Percentiles rank a stretch among this genome's conserved stretches.
Conservation (phyloP, 106 monocot species). For the Allium sativum region DNA sequence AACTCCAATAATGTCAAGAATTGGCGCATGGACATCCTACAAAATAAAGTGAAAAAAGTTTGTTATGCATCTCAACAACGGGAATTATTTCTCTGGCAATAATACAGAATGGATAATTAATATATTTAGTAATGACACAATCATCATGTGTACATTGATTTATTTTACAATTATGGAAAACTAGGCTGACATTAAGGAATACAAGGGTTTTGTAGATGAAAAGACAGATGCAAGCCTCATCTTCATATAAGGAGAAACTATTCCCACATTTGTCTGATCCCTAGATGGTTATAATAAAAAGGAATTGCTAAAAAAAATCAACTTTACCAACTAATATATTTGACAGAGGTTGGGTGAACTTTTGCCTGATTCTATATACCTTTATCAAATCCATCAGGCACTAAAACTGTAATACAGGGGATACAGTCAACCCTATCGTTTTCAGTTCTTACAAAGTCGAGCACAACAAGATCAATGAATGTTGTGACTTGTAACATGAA, state of each 20-base stretch:
- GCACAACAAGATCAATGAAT: slow-evolving; percentile 69
- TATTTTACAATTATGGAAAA: not conserved
- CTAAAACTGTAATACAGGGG: slow-evolving; percentile 58
- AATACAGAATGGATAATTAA: too few relatives aligned
- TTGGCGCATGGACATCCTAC: slow-evolving; percentile 72
- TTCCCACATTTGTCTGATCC: slow-evolving; percentile 24
- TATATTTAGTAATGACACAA: not conserved
- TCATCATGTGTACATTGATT: not conserved
- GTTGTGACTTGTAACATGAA: slow-evolving; percentile 90
- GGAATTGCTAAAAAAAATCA: too few relatives aligned
- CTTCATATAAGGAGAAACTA: slow-evolving; percentile 84
- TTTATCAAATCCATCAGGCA: slow-evolving; percentile 19
- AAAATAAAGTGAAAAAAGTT: slow-evolving; percentile 8
- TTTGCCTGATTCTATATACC: slow-evolving; percentile 12
- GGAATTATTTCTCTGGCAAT: too few relatives aligned
- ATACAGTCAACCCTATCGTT: slow-evolving; percentile 78
- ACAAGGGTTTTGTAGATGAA: not conserved
- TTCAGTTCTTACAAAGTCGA: slow-evolving; percentile 60
- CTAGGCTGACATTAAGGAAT: not conserved
- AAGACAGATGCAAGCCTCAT: slow-evolving; percentile 20
- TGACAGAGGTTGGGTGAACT: not conserved
- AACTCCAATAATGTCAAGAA: slow-evolving; percentile 55
- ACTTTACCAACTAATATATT: too few relatives aligned
- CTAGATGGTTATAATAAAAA: slow-evolving; percentile 13
- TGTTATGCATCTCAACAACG: not conserved